Evolutionary conservation across 371 early-diverging fungal species (phyloP).

Genomic region (Syncephalis fuscata): DNA sequence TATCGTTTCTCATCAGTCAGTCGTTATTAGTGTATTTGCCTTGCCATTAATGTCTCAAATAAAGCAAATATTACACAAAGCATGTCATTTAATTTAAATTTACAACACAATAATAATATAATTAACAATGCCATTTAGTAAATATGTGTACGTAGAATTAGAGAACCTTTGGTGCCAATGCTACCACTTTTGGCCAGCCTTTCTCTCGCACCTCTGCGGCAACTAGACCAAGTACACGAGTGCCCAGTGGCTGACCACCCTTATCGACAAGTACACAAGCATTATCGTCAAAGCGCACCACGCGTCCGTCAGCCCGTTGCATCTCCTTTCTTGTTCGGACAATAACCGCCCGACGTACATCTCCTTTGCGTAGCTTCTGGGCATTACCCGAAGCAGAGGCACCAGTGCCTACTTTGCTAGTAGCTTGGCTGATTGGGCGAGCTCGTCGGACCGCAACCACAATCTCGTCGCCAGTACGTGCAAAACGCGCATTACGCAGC

Average conservation of each 20-base stretch:
- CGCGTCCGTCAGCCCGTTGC: slow-evolving; percentile 81
- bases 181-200: slow-evolving; percentile 88
- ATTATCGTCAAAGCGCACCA: slow-evolving; percentile 92
- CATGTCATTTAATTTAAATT: too few relatives aligned
- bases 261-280: slow-evolving; percentile 91
- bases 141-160: too few relatives aligned
- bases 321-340: slow-evolving; percentile 87
- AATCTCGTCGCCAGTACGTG: slow-evolving; percentile 81
- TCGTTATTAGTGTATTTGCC: too few relatives aligned
- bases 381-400: slow-evolving; percentile 16
- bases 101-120: too few relatives aligned
- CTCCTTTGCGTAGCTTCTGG: slow-evolving; percentile 84
- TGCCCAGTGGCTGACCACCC: slow-evolving; percentile 86
- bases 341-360: slow-evolving; percentile 83
- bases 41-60: too few relatives aligned
- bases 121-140: too few relatives aligned
- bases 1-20: too few relatives aligned
- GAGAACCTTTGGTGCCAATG: slow-evolving; percentile 85
- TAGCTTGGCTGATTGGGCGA: slow-evolving; percentile 50
- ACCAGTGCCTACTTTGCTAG: slow-evolving; percentile 14
- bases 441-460: slow-evolving; percentile 91
- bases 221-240: slow-evolving; percentile 82
- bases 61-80: too few relatives aligned
- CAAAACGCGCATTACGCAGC: slow-evolving; percentile 66
- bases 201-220: slow-evolving; percentile 81